phyloP scores from a whole-genome alignment of 345 rosid species.

The Gossypium turneri region DNA sequence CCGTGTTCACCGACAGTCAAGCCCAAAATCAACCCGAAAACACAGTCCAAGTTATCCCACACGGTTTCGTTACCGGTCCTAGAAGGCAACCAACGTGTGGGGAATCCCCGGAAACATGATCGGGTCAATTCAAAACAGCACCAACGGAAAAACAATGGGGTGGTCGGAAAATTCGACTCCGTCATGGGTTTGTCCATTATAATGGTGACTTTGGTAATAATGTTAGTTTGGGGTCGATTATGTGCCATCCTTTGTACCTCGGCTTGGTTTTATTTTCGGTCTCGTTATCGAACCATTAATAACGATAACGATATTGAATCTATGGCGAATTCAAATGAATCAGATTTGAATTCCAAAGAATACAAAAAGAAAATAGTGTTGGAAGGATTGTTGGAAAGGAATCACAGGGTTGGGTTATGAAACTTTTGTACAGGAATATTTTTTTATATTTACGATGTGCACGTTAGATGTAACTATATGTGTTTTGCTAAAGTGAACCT shows the following conservation, averaged over 20 bases:
- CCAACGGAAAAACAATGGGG: not conserved
- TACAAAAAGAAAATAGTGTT: slow-evolving; percentile 57
- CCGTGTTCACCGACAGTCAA: slow-evolving; percentile 32
- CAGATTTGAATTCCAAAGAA: slow-evolving; percentile 40
- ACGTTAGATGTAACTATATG: not conserved
- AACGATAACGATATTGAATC: not conserved
- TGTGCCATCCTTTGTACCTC: slow-evolving; percentile 64
- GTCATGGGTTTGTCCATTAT: slow-evolving; percentile 52
- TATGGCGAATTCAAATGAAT: not conserved
- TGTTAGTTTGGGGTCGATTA: slow-evolving; percentile 56
- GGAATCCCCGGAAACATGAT: not conserved
- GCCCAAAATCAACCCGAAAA: slow-evolving; percentile 17
- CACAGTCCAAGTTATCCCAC: slow-evolving; percentile 1
- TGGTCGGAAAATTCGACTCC: slow-evolving; percentile 29
- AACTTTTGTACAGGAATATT: not conserved
- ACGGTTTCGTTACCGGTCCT: slow-evolving; percentile 12
- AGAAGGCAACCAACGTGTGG: not conserved
- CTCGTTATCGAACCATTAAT: slow-evolving; percentile 27
- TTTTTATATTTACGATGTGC: not conserved
- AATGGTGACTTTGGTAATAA: slow-evolving; percentile 44
- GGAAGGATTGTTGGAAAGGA: slow-evolving; percentile 69
- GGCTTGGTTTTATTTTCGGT: slow-evolving; percentile 50
- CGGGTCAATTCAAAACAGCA: not conserved
- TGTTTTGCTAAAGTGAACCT: not conserved
- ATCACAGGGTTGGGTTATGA: slow-evolving; percentile 27